Conservation (phyloP, 208 protist genomes). For the Leishmania mexicana region DNA sequence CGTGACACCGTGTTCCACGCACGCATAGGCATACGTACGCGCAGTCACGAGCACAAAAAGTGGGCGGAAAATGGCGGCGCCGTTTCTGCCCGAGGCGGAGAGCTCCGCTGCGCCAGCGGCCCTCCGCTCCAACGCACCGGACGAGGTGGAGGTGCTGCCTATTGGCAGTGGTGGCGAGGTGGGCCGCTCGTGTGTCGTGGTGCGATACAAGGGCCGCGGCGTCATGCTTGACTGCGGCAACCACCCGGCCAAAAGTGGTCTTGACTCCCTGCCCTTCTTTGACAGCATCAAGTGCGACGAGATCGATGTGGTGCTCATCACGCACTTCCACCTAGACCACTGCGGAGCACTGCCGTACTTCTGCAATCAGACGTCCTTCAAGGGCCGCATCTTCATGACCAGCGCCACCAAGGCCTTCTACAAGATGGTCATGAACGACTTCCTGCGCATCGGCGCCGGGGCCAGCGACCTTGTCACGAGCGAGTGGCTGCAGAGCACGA, state of each 20-base stretch:
- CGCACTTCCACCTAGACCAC: slow-evolving; percentile 98
- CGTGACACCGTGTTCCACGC: background rate
- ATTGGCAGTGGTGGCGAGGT: slow-evolving; percentile 98
- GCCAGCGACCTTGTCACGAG: slow-evolving; percentile 93
- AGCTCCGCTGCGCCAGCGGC: background rate
- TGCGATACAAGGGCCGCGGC: slow-evolving; percentile 95
- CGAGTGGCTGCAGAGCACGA: slow-evolving; percentile 93
- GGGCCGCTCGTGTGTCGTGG: slow-evolving; percentile 96
- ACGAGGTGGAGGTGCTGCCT: slow-evolving; percentile 95
- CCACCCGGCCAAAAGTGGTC: slow-evolving; percentile 96
- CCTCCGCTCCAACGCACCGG: slow-evolving; percentile 26
- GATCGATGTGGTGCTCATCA: slow-evolving; percentile 97
- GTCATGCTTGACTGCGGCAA: slow-evolving; percentile 99
- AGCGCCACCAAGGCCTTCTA: slow-evolving; percentile 98
- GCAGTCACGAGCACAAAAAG: background rate
- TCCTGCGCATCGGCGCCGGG: slow-evolving; percentile 91
- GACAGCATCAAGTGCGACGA: slow-evolving; percentile 94
- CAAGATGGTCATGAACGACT: slow-evolving; percentile 97
- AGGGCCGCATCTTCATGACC: slow-evolving; percentile 97
- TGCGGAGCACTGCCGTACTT: slow-evolving; percentile 97
- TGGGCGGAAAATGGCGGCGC: slow-evolving; percentile 7
- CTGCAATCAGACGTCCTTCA: slow-evolving; percentile 95
- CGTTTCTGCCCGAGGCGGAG: slow-evolving; percentile 21
- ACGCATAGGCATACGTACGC: background rate
- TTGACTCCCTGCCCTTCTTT: slow-evolving; percentile 97